Evolutionary conservation across 148 eudicot genomes (phyloP), one percentile per base, ranked within the genome.

Genomic region (Cornus controversa): DNA sequence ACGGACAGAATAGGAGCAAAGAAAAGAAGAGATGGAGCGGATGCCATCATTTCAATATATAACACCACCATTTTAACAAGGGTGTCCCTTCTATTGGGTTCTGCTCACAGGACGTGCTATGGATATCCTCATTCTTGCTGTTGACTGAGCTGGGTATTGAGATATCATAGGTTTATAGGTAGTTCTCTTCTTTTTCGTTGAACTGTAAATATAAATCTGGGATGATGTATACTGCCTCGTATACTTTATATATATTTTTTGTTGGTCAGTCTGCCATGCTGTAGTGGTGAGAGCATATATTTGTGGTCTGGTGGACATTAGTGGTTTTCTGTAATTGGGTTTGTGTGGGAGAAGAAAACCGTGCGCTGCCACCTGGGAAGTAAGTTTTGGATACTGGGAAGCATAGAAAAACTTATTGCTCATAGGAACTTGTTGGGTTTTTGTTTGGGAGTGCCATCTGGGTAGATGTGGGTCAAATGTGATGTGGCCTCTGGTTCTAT

Each of bases 171-270:
- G 25, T 54, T 66, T 10, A 13, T 83, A 82, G 76, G 66, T 67
- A 78, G 80, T 31, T 77, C 31, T 24, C 72, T 82, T 72, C 45
- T 62, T 15, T 15, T 78, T 69, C 20, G 66, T 50, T 65, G 66
- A 78, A 70, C 78, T 81, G 82, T 85, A 71, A 76, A 85, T 81
- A 85, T 69, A 20, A 69, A 79, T 67, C 45, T 75, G 47, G 60
- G 53, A 29, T 66, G 77, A 27, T 63, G 72, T 78, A 72, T 60
- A n/a, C 64, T 53, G 80, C 77, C 26, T 66, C 75, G n/a, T 10
- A 6, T 79, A 34, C 79, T 37, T 75, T 71, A 60, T 73, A 34
- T 72, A 42, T 24, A 40, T 58, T 31, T 77, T 74, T 34, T 29
- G 57, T 50, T 5, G 26, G 74, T 68, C 47, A 16, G 36, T 54